These are phyloP conservation scores for Saccharomycopsis fermentans DNA, from an alignment of 805 yeast species.

Conservation along the genomic window DNA sequence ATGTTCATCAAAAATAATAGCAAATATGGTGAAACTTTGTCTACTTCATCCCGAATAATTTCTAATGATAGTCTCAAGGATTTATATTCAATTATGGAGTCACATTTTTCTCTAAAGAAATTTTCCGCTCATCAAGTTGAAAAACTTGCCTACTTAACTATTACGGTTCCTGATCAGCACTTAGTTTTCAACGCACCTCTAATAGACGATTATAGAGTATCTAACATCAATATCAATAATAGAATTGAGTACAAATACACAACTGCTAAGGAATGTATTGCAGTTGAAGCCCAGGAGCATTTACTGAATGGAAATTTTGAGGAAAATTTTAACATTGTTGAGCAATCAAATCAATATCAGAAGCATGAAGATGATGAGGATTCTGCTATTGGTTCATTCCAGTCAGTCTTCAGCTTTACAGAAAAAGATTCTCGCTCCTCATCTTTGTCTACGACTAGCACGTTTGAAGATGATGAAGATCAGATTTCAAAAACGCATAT, in stretches of 20 bases:
- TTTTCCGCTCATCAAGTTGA: neutral
- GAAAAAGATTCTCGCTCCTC: neutral
- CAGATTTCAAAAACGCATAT: too few species aligned
- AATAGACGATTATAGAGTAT: neutral
- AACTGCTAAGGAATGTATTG: neutral
- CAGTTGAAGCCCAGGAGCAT: too few species aligned
- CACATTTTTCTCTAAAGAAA: neutral
- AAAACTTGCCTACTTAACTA: neutral
- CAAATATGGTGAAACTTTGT: neutral
- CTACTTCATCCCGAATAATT: neutral
- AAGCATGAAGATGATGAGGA: neutral
- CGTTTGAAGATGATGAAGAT: neutral
- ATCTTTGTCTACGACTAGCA: neutral
- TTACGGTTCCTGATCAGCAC: conserved; percentile 10
- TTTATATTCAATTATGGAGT: neutral
- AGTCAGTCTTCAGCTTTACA: neutral
- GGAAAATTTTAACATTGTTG: neutral
- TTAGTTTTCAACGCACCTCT: conserved; percentile 8
- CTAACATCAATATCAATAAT: conserved; percentile 4
- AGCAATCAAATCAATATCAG: neutral
- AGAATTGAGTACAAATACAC: conserved; percentile 3
- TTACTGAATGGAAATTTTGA: neutral
- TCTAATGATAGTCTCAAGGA: neutral
- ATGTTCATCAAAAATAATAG: neutral
- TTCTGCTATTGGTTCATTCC: neutral